Evolutionary conservation across 1,139 yeast species (phyloP), one percentile per base, ranked within the genome.

Genomic region (Pichia kudriavzevii): DNA sequence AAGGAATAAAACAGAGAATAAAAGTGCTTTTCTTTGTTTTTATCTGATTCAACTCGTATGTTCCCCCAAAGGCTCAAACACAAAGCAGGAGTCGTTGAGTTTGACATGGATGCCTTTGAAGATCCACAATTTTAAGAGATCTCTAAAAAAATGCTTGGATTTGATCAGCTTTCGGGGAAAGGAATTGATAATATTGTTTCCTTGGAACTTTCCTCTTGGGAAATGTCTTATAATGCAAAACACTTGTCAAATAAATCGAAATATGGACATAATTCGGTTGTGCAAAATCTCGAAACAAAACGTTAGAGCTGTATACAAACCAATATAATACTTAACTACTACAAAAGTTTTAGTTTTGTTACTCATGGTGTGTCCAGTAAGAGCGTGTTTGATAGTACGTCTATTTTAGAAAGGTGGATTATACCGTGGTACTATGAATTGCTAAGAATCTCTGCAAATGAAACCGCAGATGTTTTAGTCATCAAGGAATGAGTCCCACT

Each of bases 31-130:
- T 10, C 11, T 53, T 62, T 14, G 60, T 0, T 59, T 63, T 37
- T 41, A 62, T 4, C 56, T 68, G 1, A 66, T 70, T 0, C 71
- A 64, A 48, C 63, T 40, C 54, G 49, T 25, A 63, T 61, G 28
- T 47, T 65, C 9, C 64, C 68, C 0, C 50, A 51, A 17, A 47
- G 58, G 0, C 41, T 66, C 14, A 46, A 52, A 4, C 20, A 25
- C 4, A 39, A 30, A 11, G 29, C 37, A 0, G 41, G 47, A 0
- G 38, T 46, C 8, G 40, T 46, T 9, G 59, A 53, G 26, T 47
- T 58, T 8, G 63, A 61, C 4, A 34, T 54, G 19, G 31, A 29
- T 4, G 31, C 28, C 4, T 58, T 59, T 16, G 38, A 52, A 2
- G 58, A 59, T 27, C 59, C 58, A 3, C 42, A 43, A 1, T 32